Percentiles rank a stretch among this genome's conserved stretches.
These are phyloP conservation scores for Atalantia buxifolia DNA, from an alignment of 345 rosid genomes.

Conservation along the genomic window DNA sequence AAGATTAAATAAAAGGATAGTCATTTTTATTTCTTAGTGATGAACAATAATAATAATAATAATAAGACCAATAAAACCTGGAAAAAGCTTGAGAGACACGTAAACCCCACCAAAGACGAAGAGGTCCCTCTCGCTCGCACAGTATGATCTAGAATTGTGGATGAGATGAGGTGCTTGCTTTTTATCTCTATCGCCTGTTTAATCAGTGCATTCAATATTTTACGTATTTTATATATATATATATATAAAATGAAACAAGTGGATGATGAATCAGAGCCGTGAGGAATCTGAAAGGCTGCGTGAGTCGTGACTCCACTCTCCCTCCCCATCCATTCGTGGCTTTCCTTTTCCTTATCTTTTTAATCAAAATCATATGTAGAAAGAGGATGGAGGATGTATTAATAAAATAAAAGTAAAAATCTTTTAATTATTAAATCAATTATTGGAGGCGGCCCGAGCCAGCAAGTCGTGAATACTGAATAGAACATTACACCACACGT, in stretches of 20 bases:
- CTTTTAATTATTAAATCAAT: too few relatives aligned
- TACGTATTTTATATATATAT: too few relatives aligned
- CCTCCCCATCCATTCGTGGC: neutral
- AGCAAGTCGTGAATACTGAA: too few relatives aligned
- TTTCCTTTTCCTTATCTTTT: conserved; percentile 15
- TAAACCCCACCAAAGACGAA: conserved; percentile 17
- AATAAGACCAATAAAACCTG: too few relatives aligned
- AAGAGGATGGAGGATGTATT: too few relatives aligned
- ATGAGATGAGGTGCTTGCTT: neutral
- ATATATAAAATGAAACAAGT: conserved; percentile 13
- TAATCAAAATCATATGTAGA: too few relatives aligned
- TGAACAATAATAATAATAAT: too few relatives aligned
- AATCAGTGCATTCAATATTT: too few relatives aligned
- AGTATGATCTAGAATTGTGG: neutral
- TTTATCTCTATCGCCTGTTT: neutral
- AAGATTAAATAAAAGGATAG: too few relatives aligned
- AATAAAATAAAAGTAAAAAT: too few relatives aligned
- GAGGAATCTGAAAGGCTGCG: conserved; percentile 41
- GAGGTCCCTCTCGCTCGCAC: conserved; percentile 18
- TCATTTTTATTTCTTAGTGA: too few relatives aligned
- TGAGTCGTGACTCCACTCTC: neutral
- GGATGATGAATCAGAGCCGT: conserved; percentile 34
- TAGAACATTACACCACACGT: too few relatives aligned
- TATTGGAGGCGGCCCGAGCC: neutral
- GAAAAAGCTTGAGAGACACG: conserved; percentile 14